Evolutionary conservation across 2,329 filamentous ascomycete genomes (phyloP), one percentile per base, ranked within the genome.

Genomic region (Diaporthe capsici): DNA sequence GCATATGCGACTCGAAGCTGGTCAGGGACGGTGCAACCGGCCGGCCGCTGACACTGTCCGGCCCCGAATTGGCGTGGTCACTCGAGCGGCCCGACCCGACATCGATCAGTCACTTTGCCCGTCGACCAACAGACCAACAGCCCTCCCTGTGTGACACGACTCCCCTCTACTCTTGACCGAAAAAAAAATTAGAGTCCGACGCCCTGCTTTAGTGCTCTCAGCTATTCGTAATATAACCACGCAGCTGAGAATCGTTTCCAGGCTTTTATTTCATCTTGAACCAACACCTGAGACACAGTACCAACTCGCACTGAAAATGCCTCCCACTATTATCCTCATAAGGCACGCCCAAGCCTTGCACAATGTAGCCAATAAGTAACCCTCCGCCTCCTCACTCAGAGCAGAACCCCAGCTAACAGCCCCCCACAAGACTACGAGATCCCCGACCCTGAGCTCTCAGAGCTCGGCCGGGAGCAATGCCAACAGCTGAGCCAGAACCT

Each of bases 261-360:
- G 6, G 12, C 6, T 5, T 13, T n/a, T 25, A 9, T 12, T 25
- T 1, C 44, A 22, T 49, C 4, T 17, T 20, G 0, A 20, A 53
- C 28, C 31, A n/a, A 25, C 3, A 31, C 9, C 22, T 49, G 15
- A 15, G 8, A 55, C 49, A 31, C 53, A 10, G 44, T 78, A 70
- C 72, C 49, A 22, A 58, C 68, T 60, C 39, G 77, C 88, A 87
- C 88, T 91, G 85, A 78, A 49, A 28, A 91, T 91, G 89, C 81
- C 89, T 71, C 89, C 89, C 1, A 90, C 86, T 0, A 80, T 98
- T 76, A 94, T 98, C 79, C 88, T 98, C 81, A 93, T 98, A 81
- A 94, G 96, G 79, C 96, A 98, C 88, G 96, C 94, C 22, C 94
- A 98, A 84, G 90, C 87, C 12, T 80, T 86, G n/a, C 90, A 91